Evolutionary conservation across 306 rosid species (phyloP), one percentile per base, ranked within the genome.

Genomic region (Trifolium pratense): DNA sequence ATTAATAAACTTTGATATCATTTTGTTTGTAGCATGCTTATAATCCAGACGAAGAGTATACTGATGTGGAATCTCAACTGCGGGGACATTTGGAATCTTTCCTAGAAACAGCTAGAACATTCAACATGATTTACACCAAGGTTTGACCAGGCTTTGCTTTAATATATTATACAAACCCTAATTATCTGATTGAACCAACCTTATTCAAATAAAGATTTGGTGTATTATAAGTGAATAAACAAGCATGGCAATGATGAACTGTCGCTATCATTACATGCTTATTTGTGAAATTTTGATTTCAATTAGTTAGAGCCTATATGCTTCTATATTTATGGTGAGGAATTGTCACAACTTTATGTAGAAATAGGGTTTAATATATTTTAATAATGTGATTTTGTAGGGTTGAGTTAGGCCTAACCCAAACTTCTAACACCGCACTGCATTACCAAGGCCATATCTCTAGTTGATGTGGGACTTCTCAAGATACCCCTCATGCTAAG

Each of bases 91-190:
- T 93, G 87, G 96, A 88, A 77, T 93, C 97, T 70, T 93, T 93
- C 77, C 89, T 93, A 51, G 97, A 93, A 85, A 93, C 98, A 52
- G 98, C 98, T 25, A 89, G 96, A 83, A 78, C 92, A 56, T 93
- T 89, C 84, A 93, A 93, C 81, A 79, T 77, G 70, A 93, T 93
- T 69, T 93, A 91, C 84, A 88, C 97, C 37, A 93, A 93, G 98
- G 98, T 93, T 25, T 57, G 82, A 56, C 1, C 39, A 64, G 18
- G 49, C 13, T 7, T 61, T 79, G 7, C 66, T 56, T 16, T 66
- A n/a, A 23, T 56, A 16, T 53, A 39, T 71, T 18, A 23, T 58
- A 26, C 37, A 63, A 10, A 6, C 32, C 36, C 43, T 25, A 17
- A 52, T 53, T 64, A 12, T 80, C 21, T 66, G 12, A 57, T 45